Percentiles rank a stretch among this genome's conserved stretches.
Evolutionary conservation across 2,329 filamentous ascomycete genomes (phyloP).

Genomic region (Pseudopyricularia cyperi): DNA sequence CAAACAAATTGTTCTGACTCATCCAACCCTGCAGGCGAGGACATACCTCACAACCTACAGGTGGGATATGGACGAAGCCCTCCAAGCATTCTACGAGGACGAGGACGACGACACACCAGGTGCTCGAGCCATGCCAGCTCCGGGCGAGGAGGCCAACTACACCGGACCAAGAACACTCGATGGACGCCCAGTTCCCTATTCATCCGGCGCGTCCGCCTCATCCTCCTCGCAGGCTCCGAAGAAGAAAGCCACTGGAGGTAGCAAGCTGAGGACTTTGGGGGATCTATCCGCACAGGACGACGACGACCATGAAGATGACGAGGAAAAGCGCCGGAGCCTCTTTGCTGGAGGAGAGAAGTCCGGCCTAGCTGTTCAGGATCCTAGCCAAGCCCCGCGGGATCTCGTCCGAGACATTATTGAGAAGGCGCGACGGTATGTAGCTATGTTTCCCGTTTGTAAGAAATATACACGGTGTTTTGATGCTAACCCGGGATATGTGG

Average conservation of each 20-base stretch:
- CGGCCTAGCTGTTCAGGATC: constrained; percentile 54
- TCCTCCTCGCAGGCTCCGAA: constrained; percentile 22
- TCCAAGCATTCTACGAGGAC: constrained; percentile 46
- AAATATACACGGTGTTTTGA: not conserved
- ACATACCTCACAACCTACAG: constrained; percentile 10
- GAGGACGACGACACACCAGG: constrained; percentile 28
- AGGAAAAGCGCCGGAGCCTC: constrained; percentile 53
- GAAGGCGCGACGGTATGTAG: constrained; percentile 46
- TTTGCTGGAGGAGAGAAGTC: constrained; percentile 84
- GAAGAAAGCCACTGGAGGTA: constrained; percentile 26
- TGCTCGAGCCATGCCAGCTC: constrained; percentile 25
- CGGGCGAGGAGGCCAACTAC: constrained; percentile 28
- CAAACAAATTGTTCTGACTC: not conserved
- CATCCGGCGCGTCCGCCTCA: constrained; percentile 15
- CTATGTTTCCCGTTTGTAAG: not conserved
- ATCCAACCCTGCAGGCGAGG: not conserved
- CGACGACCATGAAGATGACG: constrained; percentile 42
- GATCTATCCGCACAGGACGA: constrained; percentile 28
- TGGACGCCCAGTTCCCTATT: constrained; percentile 42
- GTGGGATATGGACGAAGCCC: constrained; percentile 54
- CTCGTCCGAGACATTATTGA: constrained; percentile 51
- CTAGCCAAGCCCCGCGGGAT: constrained; percentile 36
- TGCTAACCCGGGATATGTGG: not conserved
- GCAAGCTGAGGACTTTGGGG: not conserved
- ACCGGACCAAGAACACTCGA: constrained; percentile 51